Percentiles rank a stretch among this genome's conserved stretches.
phyloP scores from a whole-genome alignment of 2,329 filamentous ascomycete species.

The Sclerotinia borealis region DNA sequence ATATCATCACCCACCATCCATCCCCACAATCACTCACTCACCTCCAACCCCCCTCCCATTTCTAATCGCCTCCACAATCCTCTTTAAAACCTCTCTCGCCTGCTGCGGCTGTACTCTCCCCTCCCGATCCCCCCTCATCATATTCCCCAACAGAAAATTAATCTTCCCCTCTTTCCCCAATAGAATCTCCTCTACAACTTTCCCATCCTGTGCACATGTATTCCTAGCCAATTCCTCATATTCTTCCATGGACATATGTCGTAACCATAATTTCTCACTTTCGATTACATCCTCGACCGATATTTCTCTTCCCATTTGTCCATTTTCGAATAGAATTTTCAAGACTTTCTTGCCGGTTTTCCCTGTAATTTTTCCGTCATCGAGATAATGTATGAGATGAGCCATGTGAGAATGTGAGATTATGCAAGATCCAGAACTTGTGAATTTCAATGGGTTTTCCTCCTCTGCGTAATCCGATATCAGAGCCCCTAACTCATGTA shows the following conservation, averaged over 20 bases:
- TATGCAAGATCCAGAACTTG: conserved; percentile 23
- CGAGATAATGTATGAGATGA: conserved; percentile 39
- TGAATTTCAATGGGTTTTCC: conserved; percentile 25
- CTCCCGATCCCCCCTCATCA: conserved; percentile 55
- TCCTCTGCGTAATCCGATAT: conserved; percentile 41
- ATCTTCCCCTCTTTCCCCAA: conserved; percentile 59
- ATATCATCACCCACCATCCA: too few species aligned
- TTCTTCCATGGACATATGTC: conserved; percentile 47
- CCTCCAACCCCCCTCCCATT: neutral
- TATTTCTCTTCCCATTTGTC: conserved; percentile 35
- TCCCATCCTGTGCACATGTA: conserved; percentile 44
- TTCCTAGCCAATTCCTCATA: conserved; percentile 49
- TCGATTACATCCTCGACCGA: conserved; percentile 48
- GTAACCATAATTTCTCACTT: conserved; percentile 48
- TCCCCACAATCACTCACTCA: too few species aligned
- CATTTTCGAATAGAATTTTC: conserved; percentile 41
- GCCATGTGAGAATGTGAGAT: conserved; percentile 34
- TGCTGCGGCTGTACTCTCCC: conserved; percentile 56
- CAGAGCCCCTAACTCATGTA: conserved; percentile 69
- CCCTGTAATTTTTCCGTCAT: conserved; percentile 43
- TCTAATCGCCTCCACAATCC: neutral
- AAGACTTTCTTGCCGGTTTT: conserved; percentile 56
- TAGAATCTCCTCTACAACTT: conserved; percentile 53
- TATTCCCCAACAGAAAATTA: conserved; percentile 62
- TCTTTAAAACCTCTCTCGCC: conserved; percentile 46